phyloP scores from a whole-genome alignment of 768 basidiomycete genomes.

The Tylopilus felleus region DNA sequence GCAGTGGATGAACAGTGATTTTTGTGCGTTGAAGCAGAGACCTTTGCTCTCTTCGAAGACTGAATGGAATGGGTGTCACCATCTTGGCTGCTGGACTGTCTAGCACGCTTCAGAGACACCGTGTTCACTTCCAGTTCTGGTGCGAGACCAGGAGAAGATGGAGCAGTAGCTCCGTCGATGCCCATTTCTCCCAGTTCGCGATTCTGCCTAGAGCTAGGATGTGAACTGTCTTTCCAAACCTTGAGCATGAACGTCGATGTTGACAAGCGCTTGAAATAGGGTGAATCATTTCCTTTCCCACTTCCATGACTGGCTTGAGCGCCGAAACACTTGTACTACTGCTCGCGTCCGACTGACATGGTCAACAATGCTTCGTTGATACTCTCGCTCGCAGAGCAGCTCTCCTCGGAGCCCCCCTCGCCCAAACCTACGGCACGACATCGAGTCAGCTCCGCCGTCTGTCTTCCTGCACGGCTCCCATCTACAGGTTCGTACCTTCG shows the following conservation, averaged over 20 bases:
- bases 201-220: not conserved
- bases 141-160: slow-evolving; percentile 10
- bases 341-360: slow-evolving; percentile 26
- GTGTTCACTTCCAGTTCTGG: slow-evolving; percentile 9
- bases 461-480: slow-evolving; percentile 69
- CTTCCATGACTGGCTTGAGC: slow-evolving; percentile 14
- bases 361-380: slow-evolving; percentile 52
- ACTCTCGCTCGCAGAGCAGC: slow-evolving; percentile 25
- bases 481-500: slow-evolving; percentile 46
- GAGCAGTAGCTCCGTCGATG: slow-evolving; percentile 22
- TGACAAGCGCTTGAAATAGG: slow-evolving; percentile 10
- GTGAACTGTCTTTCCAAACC: slow-evolving; percentile 21
- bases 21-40: not conserved
- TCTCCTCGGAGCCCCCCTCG: slow-evolving; percentile 17
- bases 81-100: slow-evolving; percentile 5
- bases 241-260: slow-evolving; percentile 22
- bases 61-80: not conserved
- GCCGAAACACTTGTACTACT: no score
- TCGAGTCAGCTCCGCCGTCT: slow-evolving; percentile 48
- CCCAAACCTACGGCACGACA: slow-evolving; percentile 32
- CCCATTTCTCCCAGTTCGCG: slow-evolving; percentile 28
- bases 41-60: slow-evolving; percentile 13
- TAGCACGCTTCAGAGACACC: slow-evolving; percentile 11
- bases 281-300: not conserved
- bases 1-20: not conserved